A percentile compares a stretch with the other conserved stretches of the same genome.
Evolutionary conservation across 2,329 filamentous ascomycete genomes (phyloP).

Genomic region (Fusarium abutilonis): DNA sequence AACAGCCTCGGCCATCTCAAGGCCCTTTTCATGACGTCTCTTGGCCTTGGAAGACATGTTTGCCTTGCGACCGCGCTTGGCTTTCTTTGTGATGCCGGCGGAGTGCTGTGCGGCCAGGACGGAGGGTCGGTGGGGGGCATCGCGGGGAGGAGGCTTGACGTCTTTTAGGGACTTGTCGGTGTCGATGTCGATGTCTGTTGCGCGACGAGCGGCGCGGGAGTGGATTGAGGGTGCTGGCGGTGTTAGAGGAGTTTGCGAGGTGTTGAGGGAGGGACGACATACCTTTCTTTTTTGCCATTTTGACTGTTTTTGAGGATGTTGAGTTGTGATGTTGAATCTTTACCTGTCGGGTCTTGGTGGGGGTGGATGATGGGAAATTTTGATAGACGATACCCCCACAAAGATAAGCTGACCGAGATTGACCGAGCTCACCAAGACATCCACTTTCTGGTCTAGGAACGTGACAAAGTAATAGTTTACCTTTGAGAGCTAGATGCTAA

Average conservation of each 20-base stretch:
- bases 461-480: too few species aligned
- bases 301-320: conserved; percentile 15
- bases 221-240: conserved; percentile 68
- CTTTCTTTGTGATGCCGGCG: conserved; percentile 74
- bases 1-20: conserved; percentile 68
- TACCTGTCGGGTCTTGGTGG: conserved; percentile 34
- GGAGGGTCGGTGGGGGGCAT: conserved; percentile 62
- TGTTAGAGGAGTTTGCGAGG: conserved; percentile 15
- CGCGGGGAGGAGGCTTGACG: conserved; percentile 60
- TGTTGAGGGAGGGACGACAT: not conserved
- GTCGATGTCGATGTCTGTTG: conserved; percentile 74
- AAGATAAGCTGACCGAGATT: conserved; percentile 38
- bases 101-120: conserved; percentile 73
- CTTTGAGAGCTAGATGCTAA: too few species aligned
- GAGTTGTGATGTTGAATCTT: conserved; percentile 29
- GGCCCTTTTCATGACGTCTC: conserved; percentile 64
- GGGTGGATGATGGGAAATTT: conserved; percentile 43
- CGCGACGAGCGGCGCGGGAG: conserved; percentile 79
- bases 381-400: conserved; percentile 41
- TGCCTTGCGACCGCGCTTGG: conserved; percentile 65
- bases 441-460: too few species aligned
- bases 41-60: conserved; percentile 65
- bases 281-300: conserved; percentile 50
- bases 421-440: conserved; percentile 37
- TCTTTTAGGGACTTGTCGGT: conserved; percentile 77